Percentiles rank a stretch among this genome's conserved stretches.
Evolutionary conservation across 371 early-diverging fungal species (phyloP).

Genomic region (Haplosporangium sp.): DNA sequence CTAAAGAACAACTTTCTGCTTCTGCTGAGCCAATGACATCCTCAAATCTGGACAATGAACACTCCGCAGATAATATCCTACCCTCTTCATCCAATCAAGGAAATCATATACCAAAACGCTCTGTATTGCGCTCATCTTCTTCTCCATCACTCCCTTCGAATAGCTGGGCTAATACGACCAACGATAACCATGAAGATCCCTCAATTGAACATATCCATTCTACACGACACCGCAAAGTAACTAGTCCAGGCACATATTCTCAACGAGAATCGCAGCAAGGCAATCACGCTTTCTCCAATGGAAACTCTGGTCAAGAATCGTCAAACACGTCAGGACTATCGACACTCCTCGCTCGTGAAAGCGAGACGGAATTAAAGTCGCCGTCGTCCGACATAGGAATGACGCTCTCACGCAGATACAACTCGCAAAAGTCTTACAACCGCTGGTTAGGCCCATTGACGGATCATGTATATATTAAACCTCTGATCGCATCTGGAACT

Average conservation of each 20-base stretch:
- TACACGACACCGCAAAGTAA: constrained; percentile 19
- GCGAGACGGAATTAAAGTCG: constrained; percentile 6
- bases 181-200: background rate
- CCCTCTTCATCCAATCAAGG: background rate
- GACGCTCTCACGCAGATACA: constrained; percentile 5
- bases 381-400: constrained; percentile 15
- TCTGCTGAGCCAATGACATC: background rate
- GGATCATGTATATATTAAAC: constrained; percentile 47
- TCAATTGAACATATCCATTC: background rate
- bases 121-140: constrained; percentile 31
- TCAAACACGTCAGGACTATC: constrained; percentile 31
- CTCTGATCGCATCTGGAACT: constrained; percentile 39
- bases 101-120: background rate
- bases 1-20: background rate
- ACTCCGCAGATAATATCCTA: background rate
- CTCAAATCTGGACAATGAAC: background rate
- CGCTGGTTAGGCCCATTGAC: constrained; percentile 49
- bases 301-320: background rate
- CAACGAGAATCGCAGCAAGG: background rate
- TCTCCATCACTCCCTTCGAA: constrained; percentile 27
- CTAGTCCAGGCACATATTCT: constrained; percentile 11
- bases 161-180: background rate
- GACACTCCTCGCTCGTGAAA: constrained; percentile 32
- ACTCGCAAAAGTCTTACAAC: constrained; percentile 21
- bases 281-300: constrained; percentile 1